phyloP scores from a whole-genome alignment of 768 basidiomycete species.

The Auriculariales sp. region DNA sequence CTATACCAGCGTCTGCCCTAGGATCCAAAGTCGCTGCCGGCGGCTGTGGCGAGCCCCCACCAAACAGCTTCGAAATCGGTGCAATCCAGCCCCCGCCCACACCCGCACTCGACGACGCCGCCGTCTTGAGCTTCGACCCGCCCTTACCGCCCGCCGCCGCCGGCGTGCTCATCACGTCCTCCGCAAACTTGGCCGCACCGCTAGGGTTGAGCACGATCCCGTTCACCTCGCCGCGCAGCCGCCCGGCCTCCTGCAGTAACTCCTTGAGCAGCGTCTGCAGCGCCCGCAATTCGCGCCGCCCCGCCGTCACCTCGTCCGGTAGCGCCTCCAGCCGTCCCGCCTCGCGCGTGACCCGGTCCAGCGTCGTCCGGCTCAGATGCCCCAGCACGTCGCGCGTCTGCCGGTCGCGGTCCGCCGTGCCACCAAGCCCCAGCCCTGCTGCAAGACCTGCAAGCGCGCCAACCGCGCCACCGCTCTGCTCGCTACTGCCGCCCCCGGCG shows the following conservation, averaged over 20 bases:
- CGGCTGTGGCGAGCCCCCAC: constrained; percentile 15
- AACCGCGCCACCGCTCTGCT: background rate
- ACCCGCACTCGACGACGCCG: constrained; percentile 8
- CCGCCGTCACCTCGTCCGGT: constrained; percentile 62
- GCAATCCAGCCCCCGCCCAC: constrained; percentile 57
- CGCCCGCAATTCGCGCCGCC: constrained; percentile 65
- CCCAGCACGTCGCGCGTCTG: constrained; percentile 23
- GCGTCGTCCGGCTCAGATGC: constrained; percentile 72
- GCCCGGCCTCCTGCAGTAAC: constrained; percentile 66
- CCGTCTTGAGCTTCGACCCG: constrained; percentile 1
- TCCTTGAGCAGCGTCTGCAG: constrained; percentile 81
- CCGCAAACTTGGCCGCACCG: constrained; percentile 55
- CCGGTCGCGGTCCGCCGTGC: background rate
- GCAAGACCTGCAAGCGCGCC: background rate
- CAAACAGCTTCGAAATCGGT: constrained; percentile 72
- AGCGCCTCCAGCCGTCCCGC: constrained; percentile 42
- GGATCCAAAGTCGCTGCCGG: constrained; percentile 4
- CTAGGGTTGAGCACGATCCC: constrained; percentile 81
- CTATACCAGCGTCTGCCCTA: background rate
- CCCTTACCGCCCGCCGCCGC: constrained; percentile 30
- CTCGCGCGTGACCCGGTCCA: constrained; percentile 62
- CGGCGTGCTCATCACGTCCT: constrained; percentile 47
- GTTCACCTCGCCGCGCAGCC: constrained; percentile 71
- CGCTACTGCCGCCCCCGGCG: constrained; percentile 62
- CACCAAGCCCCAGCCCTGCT: background rate